Percentiles rank a stretch among this genome's conserved stretches.
phyloP scores from a whole-genome alignment of 169 alveolate species.

The Plasmodium vivax region DNA sequence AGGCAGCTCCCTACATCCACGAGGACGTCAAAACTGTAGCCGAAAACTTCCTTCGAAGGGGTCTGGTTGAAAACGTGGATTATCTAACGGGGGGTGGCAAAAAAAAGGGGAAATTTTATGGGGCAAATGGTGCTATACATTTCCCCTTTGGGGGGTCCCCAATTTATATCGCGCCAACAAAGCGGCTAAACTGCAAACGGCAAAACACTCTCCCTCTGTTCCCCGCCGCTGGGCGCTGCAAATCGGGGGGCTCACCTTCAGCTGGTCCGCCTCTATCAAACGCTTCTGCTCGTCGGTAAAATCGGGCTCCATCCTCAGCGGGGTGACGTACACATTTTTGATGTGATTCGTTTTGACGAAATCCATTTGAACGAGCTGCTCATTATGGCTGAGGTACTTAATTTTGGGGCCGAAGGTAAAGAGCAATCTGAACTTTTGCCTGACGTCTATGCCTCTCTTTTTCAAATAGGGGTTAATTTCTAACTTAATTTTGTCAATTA shows the following conservation, averaged over 20 bases:
- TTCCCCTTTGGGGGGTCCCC: neutral
- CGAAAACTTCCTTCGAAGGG: constrained; percentile 70
- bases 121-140: neutral
- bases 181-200: neutral
- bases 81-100: constrained; percentile 11
- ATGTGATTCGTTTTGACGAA: constrained; percentile 59
- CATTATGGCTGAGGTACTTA: constrained; percentile 44
- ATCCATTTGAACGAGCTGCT: constrained; percentile 43
- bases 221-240: neutral
- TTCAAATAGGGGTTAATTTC: constrained; percentile 73
- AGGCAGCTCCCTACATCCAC: constrained; percentile 34
- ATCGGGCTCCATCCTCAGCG: constrained; percentile 84
- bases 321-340: constrained; percentile 80
- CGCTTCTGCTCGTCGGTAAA: constrained; percentile 80
- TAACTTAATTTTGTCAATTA: constrained; percentile 70
- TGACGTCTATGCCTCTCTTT: constrained; percentile 68
- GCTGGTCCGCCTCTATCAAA: constrained; percentile 33
- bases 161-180: neutral
- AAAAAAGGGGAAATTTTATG: neutral
- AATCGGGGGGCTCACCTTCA: constrained; percentile 7
- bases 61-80: constrained; percentile 73
- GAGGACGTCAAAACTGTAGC: constrained; percentile 71
- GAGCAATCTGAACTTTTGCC: constrained; percentile 54
- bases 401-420: constrained; percentile 66
- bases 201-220: neutral